Evolutionary conservation across 352 stramenopile species (phyloP).

Genomic region (Globisporangium cystogenes): DNA sequence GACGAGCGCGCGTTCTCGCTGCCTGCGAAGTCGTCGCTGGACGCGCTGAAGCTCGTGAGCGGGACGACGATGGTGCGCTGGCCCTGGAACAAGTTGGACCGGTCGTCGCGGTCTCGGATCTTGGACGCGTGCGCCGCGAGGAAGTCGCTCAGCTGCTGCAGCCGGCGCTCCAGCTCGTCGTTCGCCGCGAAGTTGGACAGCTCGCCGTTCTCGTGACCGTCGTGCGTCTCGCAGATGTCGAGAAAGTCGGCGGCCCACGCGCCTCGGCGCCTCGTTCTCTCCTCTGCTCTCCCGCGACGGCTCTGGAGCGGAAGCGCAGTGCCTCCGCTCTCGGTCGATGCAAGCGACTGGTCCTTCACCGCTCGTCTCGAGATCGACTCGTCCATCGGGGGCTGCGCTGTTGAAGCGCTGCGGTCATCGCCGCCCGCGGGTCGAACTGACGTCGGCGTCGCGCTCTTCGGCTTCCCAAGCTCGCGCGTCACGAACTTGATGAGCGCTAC

Average conservation of each 20-base stretch:
- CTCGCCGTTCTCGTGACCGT: not conserved
- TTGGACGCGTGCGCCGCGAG: slow-evolving; percentile 25
- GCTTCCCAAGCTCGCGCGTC: slow-evolving; percentile 26
- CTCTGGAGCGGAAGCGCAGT: not conserved
- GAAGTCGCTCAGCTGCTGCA: slow-evolving; percentile 22
- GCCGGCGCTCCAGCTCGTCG: not conserved
- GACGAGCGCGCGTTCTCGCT: slow-evolving; percentile 7
- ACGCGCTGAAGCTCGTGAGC: slow-evolving; percentile 20
- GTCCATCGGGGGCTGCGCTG: not conserved
- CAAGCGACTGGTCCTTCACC: slow-evolving; percentile 5
- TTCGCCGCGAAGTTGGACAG: not conserved
- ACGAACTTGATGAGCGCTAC: slow-evolving; percentile 62
- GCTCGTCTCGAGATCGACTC: slow-evolving; percentile 6
- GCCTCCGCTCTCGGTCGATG: slow-evolving; percentile 2
- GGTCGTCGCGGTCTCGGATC: slow-evolving; percentile 17
- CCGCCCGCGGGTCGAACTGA: not conserved
- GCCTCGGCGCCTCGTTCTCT: not conserved
- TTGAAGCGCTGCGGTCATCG: not conserved
- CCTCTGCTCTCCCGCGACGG: not conserved
- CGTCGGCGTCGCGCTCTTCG: slow-evolving; percentile 4
- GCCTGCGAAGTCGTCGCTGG: slow-evolving; percentile 6
- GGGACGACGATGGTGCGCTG: slow-evolving; percentile 27
- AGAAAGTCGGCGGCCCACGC: slow-evolving; percentile 1
- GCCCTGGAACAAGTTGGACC: slow-evolving; percentile 23
- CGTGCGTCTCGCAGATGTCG: not conserved